These are phyloP conservation scores for Exophiala calicioides DNA, from an alignment of 2,329 filamentous ascomycete species.

Conservation along the genomic window DNA sequence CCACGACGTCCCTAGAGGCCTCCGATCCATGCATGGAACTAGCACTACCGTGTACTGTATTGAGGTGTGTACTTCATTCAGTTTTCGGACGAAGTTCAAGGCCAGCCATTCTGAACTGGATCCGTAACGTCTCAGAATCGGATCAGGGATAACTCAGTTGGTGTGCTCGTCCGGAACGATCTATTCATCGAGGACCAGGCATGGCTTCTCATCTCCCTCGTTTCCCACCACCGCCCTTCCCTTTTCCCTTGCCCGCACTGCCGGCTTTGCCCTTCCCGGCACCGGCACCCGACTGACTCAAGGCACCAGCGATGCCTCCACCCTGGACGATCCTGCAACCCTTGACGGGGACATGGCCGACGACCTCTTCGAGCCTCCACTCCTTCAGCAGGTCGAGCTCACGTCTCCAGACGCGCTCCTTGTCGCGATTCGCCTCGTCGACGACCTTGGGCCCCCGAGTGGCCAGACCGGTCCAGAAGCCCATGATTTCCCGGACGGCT, in stretches of 20 bases:
- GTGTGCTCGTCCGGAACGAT: no score
- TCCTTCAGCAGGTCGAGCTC: conserved; percentile 83
- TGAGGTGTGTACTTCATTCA: no score
- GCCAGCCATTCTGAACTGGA: no score
- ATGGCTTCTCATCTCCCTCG: conserved; percentile 2
- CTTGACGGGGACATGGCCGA: conserved; percentile 76
- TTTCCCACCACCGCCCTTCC: conserved; percentile 6
- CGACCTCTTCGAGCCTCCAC: conserved; percentile 78
- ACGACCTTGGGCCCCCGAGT: conserved; percentile 43
- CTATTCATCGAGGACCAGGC: no score
- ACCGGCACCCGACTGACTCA: conserved; percentile 37
- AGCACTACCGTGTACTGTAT: no score
- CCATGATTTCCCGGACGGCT: conserved; percentile 85
- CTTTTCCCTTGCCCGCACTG: conserved; percentile 8
- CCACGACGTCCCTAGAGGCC: no score
- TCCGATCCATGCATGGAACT: no score
- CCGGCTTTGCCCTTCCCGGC: conserved; percentile 10
- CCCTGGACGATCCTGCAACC: conserved; percentile 78
- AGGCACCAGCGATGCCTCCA: conserved; percentile 51
- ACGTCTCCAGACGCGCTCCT: conserved; percentile 41
- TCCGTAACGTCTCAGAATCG: no score
- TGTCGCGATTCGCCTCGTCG: conserved; percentile 57
- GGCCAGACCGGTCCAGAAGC: conserved; percentile 60
- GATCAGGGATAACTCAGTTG: no score
- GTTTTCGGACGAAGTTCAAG: no score